These are phyloP conservation scores for Venturia carpophila DNA, from an alignment of 2,329 filamentous ascomycete genomes.

Conservation along the genomic window DNA sequence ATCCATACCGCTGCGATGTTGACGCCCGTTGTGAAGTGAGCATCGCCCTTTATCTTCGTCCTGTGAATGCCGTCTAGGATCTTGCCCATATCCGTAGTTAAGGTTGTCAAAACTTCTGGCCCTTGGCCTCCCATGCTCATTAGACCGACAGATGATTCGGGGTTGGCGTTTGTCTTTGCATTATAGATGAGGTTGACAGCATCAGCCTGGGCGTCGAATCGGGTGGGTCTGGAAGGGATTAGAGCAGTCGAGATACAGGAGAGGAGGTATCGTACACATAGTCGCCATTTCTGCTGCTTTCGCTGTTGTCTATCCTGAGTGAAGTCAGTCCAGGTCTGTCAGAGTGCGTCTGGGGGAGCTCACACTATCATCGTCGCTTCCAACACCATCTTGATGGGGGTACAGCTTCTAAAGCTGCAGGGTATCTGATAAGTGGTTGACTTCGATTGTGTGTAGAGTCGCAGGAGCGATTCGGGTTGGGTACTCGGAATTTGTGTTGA, in stretches of 20 bases:
- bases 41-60: conserved; percentile 85
- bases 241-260: conserved; percentile 19
- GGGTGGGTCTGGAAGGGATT: conserved; percentile 61
- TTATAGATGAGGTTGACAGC: conserved; percentile 93
- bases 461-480: neutral
- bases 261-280: conserved; percentile 46
- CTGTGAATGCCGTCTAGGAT: conserved; percentile 86
- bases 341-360: conserved; percentile 23
- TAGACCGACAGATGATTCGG: conserved; percentile 91
- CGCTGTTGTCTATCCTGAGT: conserved; percentile 86
- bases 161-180: conserved; percentile 88
- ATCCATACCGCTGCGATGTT: conserved; percentile 84
- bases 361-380: conserved; percentile 98
- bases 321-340: conserved; percentile 23
- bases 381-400: conserved; percentile 73
- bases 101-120: conserved; percentile 92
- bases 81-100: conserved; percentile 94
- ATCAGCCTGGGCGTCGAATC: conserved; percentile 94
- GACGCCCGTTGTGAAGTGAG: conserved; percentile 86
- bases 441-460: neutral
- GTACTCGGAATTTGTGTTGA: neutral
- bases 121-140: conserved; percentile 99
- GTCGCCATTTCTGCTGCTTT: conserved; percentile 96
- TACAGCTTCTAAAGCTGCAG: conserved; percentile 11
- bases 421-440: conserved; percentile 14